phyloP scores from a whole-genome alignment of 2,329 filamentous ascomycete species.

The Penicillium thymicola region DNA sequence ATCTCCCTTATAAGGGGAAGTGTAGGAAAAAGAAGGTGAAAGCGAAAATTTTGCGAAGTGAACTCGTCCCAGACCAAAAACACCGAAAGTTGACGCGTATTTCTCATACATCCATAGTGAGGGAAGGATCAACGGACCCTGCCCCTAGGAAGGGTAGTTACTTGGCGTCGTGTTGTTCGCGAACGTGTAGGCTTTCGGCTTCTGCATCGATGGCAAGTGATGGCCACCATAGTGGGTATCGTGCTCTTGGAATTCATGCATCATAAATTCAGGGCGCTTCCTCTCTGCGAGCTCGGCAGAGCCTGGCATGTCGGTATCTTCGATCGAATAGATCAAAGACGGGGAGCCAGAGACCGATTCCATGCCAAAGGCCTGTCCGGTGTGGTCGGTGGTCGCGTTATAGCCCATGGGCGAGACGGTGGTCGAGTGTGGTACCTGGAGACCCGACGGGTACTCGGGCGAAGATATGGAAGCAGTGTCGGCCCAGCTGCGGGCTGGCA shows the following conservation, averaged over 20 bases:
- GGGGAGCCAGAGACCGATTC: constrained; percentile 31
- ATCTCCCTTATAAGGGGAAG: constrained; percentile 1
- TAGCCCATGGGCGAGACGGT: constrained; percentile 41
- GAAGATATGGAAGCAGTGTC: constrained; percentile 41
- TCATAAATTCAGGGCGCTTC: constrained; percentile 42
- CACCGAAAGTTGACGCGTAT: constrained; percentile 21
- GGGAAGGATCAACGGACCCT: constrained; percentile 18
- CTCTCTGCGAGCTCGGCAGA: constrained; percentile 27
- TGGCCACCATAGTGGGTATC: constrained; percentile 42
- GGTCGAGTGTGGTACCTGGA: constrained; percentile 33
- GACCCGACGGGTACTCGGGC: constrained; percentile 38
- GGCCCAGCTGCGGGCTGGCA: constrained; percentile 43
- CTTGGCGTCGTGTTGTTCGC: constrained; percentile 41
- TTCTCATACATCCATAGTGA: constrained; percentile 24
- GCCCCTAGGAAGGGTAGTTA: constrained; percentile 33
- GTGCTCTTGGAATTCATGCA: constrained; percentile 46
- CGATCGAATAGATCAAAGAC: constrained; percentile 33
- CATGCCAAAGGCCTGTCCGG: constrained; percentile 26
- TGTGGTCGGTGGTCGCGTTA: constrained; percentile 33
- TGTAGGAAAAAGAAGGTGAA: constrained; percentile 4
- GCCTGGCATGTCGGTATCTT: constrained; percentile 28
- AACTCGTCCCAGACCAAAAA: constrained; percentile 21
- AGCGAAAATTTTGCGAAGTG: constrained; percentile 14
- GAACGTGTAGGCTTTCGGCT: constrained; percentile 45
- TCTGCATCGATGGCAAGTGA: constrained; percentile 38